Evolutionary conservation across 257 asterid genomes (phyloP), one percentile per base, ranked within the genome.

Genomic region (Solanum phureja): DNA sequence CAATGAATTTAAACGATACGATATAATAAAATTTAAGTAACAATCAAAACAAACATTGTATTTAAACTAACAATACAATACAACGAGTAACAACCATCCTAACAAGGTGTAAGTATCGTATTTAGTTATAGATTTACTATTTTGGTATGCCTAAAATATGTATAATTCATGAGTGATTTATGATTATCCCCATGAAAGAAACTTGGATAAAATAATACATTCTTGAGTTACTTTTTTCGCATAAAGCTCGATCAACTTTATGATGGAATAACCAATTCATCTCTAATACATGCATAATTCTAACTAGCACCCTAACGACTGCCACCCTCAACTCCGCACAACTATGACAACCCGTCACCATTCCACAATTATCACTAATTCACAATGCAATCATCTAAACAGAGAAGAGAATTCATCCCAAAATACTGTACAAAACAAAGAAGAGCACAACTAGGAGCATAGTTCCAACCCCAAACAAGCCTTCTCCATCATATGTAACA

Each of bases 381-480:
- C 56, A 46, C 0, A 4, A 4, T 49, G 58, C 58, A 14, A 49
- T 49, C 58, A 14, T 49, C 58, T 46, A 46, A 46, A 49, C 21
- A 49, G 9, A 31, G 18, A n/a, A 24, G 12, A 40, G 29, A 24
- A 44, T 2, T 14, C 37, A 81, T 46, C 85, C 85, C 85, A 81
- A 27, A 11, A 81, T 18, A 81, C 42, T 87, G 75, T 84, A 76
- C 68, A 89, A 82, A 31, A 87, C 19, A 6, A 89, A 52, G 77
- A 87, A 89, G 27, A 87, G 68, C 27, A 89, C 52, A 33, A 87
- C 58, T 5, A 89, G 77, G 73, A 87, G 75, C 34, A 85, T 62
- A 76, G 87, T 85, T 42, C 87, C 86, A 21, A 87, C 31, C 16
- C 90, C 90, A 85, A 85, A 89, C 52, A 86, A 31, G 24, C 91